Evolutionary conservation across 345 rosid species (phyloP), one percentile per base, ranked within the genome.

Genomic region (Hypericum androsaemum): DNA sequence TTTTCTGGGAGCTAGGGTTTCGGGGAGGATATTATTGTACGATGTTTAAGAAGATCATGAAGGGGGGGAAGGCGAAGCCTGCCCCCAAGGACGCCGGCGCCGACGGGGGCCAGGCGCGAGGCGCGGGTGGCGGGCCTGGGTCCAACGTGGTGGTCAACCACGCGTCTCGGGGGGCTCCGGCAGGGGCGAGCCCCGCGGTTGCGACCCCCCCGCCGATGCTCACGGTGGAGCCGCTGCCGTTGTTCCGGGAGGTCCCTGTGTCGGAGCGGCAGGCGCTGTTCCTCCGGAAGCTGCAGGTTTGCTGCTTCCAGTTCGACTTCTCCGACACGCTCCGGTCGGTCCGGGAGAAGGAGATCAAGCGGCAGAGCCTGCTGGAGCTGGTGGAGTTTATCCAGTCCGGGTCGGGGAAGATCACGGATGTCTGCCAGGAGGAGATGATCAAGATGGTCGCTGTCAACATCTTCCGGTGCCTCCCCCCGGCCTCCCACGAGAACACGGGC

Each of bases 331-430:
- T 51, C 41, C 36, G 37, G 14, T 51, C 54, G 54, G 54, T 37
- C 6, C 37, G 54, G 16, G 54, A 51, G 41, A 51, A 51, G 41
- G 54, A 51, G 37, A 51, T 51, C 41, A 51, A 51, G 54, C 12
- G 54, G 41, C 54, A 51, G 54, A 51, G 41, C 8, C 12, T 51
- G 54, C 8, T 51, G 1, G 54, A 51, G 41, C 54, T 51, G 8
- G 54, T 51, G 40, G 54, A 51, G 11, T 51, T 51, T n/a, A 35
- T 51, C 14, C 54, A 51, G 12, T 51, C 54, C 16, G 54, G 54
- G 40, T 51, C 54, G 41, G 54, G 54, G 9, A 51, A 51, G 13
- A 51, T 51, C 39, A 32, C 12, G 6, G 54, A 51, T 13, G 7
- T 11, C 2, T 51, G 54, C 13, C 54, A 51, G 41, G 54, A 51